Conservation (phyloP, 148 eudicot species). For the Mesembryanthemum crystallinum region DNA sequence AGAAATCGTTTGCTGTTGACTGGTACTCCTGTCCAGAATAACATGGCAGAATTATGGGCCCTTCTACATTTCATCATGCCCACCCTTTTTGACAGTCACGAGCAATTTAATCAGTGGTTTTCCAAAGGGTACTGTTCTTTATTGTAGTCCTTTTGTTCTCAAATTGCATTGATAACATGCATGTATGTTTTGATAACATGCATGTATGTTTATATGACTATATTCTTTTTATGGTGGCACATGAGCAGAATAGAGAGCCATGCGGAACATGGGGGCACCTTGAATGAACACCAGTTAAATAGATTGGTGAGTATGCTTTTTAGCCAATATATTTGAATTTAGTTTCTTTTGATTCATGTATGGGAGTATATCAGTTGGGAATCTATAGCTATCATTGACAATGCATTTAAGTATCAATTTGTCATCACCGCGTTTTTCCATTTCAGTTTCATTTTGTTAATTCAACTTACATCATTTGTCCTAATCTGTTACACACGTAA, state of each 20-base stretch:
- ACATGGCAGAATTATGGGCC: conserved; percentile 99
- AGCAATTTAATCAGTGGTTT: conserved; percentile 98
- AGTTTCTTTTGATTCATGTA: conserved; percentile 2
- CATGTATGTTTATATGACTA: too few species aligned
- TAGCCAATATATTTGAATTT: background rate
- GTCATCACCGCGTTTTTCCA: background rate
- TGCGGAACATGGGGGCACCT: conserved; percentile 99
- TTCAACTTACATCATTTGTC: background rate
- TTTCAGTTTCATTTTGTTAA: background rate
- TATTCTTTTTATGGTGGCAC: conserved; percentile 26
- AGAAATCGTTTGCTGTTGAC: conserved; percentile 96
- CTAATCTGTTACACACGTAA: background rate
- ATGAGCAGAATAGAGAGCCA: conserved; percentile 87
- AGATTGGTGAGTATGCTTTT: conserved; percentile 70
- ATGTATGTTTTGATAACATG: background rate
- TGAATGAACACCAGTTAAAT: conserved; percentile 95
- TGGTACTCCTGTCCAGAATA: conserved; percentile 95
- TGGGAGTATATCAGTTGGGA: background rate
- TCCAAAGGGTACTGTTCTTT: conserved; percentile 81
- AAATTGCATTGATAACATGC: background rate
- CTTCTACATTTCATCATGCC: conserved; percentile 98
- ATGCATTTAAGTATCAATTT: background rate
- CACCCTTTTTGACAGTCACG: conserved; percentile 95
- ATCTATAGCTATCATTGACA: background rate
- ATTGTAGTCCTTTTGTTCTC: background rate